Percentiles rank a stretch among this genome's conserved stretches.
Evolutionary conservation across 345 rosid genomes (phyloP).

Genomic region (Barbarea vulgaris): DNA sequence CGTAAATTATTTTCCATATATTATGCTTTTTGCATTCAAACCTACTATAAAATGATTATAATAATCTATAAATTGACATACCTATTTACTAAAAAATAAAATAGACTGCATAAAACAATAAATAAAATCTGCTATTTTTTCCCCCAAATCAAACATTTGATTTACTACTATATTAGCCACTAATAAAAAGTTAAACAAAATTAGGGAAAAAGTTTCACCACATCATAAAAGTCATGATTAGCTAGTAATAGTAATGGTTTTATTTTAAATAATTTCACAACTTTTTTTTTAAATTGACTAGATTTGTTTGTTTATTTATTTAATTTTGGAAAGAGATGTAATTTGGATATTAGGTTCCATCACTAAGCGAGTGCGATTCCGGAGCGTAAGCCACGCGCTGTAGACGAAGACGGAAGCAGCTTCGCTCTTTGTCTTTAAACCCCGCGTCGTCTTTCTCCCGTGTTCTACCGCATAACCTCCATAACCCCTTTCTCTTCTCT

Average conservation of each 20-base stretch:
- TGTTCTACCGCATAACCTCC: slow-evolving; percentile 15
- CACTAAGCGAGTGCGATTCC: slow-evolving; percentile 19
- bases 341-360: neutral
- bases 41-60: neutral
- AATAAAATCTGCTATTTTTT: neutral
- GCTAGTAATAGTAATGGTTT: neutral
- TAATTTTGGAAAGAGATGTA: neutral
- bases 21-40: neutral
- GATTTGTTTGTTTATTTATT: neutral
- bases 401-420: slow-evolving; percentile 18
- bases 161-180: neutral
- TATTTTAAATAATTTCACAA: neutral
- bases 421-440: slow-evolving; percentile 27
- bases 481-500: slow-evolving; percentile 21
- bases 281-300: neutral
- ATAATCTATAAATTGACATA: neutral
- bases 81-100: neutral
- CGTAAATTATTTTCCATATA: neutral
- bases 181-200: neutral
- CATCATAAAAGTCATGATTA: neutral
- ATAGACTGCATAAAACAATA: neutral
- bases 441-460: slow-evolving; percentile 37
- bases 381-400: slow-evolving; percentile 41
- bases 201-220: no score
- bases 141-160: neutral